phyloP scores from a whole-genome alignment of 305 asterid genomes.

The Fraxinus paxiana region DNA sequence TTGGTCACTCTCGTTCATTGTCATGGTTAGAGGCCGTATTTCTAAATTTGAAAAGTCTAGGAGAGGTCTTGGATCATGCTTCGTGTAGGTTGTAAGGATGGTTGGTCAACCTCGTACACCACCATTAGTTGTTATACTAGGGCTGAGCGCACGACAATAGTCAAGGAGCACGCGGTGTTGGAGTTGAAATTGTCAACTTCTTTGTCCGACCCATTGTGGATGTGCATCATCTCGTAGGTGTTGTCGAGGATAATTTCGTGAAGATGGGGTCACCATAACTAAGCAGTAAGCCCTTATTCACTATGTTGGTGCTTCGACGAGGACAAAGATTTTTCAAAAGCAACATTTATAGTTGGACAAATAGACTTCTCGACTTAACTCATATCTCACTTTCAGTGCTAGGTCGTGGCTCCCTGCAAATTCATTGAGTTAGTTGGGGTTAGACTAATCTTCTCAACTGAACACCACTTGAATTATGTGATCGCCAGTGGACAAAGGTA shows the following conservation, averaged over 20 bases:
- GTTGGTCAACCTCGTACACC: neutral
- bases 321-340: neutral
- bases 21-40: neutral
- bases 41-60: neutral
- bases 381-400: neutral
- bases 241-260: neutral
- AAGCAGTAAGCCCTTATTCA: neutral
- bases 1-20: neutral
- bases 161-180: neutral
- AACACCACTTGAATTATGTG: neutral
- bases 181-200: neutral
- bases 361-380: neutral
- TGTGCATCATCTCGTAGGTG: neutral
- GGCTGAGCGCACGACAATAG: neutral
- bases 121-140: neutral
- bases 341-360: neutral
- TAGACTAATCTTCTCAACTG: neutral
- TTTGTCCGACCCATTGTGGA: neutral
- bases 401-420: neutral
- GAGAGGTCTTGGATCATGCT: neutral
- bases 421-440: neutral
- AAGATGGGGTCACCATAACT: neutral
- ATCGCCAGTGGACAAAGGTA: neutral
- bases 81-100: neutral
- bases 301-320: neutral